These are phyloP conservation scores for Pseudodiploospora longispora DNA, from an alignment of 2,329 filamentous ascomycete genomes.

Conservation along the genomic window DNA sequence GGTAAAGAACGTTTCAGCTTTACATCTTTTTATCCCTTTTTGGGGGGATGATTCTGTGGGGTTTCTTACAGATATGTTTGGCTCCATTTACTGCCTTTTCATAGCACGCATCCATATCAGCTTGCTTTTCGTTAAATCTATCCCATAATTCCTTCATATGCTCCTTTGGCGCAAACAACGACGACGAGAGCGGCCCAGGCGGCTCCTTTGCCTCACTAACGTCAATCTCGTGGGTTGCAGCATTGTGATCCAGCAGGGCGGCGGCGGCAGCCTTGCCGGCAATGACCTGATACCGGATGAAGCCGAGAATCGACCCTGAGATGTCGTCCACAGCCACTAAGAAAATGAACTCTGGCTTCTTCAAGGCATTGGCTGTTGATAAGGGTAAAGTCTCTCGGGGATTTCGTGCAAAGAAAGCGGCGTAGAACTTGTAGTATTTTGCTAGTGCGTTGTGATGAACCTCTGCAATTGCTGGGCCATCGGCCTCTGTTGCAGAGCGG, in stretches of 20 bases:
- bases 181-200: neutral
- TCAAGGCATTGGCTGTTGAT: slow-evolving; percentile 1
- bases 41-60: neutral
- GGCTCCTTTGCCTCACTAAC: neutral
- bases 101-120: slow-evolving; percentile 14
- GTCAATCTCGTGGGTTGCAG: neutral
- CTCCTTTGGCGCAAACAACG: slow-evolving; percentile 10
- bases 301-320: neutral
- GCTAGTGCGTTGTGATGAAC: slow-evolving; percentile 13
- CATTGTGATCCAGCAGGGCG: neutral
- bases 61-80: slow-evolving; percentile 12
- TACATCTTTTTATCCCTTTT: neutral
- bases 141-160: slow-evolving; percentile 15
- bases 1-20: neutral
- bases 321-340: slow-evolving; percentile 6
- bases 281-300: slow-evolving; percentile 5
- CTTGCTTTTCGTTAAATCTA: slow-evolving; percentile 10
- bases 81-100: slow-evolving; percentile 10
- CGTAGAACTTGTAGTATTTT: slow-evolving; percentile 13
- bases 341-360: neutral
- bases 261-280: neutral
- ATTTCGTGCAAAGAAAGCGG: slow-evolving; percentile 9
- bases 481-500: slow-evolving; percentile 7
- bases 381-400: slow-evolving; percentile 8
- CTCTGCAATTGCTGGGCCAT: slow-evolving; percentile 8